Evolutionary conservation across 1,139 yeast species (phyloP).

Genomic region (Candida gigantensis): DNA sequence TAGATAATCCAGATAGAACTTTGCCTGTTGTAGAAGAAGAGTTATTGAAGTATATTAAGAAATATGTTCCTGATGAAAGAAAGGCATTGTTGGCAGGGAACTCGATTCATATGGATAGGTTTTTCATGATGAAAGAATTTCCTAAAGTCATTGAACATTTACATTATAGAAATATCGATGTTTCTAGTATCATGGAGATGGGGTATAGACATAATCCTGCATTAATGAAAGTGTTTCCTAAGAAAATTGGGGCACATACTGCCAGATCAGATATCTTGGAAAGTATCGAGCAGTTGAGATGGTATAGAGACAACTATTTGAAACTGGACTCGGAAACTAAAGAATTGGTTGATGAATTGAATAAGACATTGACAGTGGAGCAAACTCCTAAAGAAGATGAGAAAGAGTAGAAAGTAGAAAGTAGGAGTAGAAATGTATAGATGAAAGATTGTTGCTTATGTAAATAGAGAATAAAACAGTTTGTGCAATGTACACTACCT

Average conservation of each 20-base stretch:
- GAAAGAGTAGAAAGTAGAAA: too few relatives aligned
- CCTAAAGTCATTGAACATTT: constrained; percentile 72
- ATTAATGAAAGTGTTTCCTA: constrained; percentile 58
- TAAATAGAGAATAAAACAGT: too few relatives aligned
- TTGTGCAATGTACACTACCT: background rate
- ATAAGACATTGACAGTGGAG: background rate
- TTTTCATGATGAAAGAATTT: constrained; percentile 81
- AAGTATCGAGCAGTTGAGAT: constrained; percentile 78
- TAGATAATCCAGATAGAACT: constrained; percentile 54
- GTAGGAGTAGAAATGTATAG: too few relatives aligned
- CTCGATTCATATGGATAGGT: constrained; percentile 86
- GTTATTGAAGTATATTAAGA: constrained; percentile 59
- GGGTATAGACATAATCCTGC: constrained; percentile 75
- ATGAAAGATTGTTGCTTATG: too few relatives aligned
- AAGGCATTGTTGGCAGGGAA: constrained; percentile 84
- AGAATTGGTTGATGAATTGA: constrained; percentile 7
- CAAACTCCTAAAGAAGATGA: background rate
- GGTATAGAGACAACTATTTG: constrained; percentile 72
- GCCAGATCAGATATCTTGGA: constrained; percentile 88
- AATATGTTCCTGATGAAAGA: constrained; percentile 53
- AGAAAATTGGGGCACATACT: constrained; percentile 71
- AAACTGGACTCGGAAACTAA: constrained; percentile 26
- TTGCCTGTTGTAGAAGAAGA: constrained; percentile 63
- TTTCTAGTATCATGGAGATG: constrained; percentile 78
- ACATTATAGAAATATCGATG: constrained; percentile 87